Evolutionary conservation across 306 rosid genomes (phyloP), one percentile per base, ranked within the genome.

Genomic region (Carpinus viminea): DNA sequence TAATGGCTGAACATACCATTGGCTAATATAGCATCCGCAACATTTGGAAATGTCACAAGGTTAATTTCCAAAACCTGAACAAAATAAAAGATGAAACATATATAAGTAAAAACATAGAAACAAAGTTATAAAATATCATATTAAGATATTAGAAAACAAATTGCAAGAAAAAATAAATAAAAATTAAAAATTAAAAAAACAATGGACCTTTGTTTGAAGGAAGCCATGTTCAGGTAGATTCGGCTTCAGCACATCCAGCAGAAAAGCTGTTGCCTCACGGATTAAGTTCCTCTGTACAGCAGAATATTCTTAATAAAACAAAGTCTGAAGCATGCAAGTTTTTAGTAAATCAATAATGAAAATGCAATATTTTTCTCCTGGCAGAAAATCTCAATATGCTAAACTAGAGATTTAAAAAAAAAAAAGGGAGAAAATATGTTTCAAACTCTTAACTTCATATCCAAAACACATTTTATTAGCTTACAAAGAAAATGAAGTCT

Each of bases 1-100:
- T 96, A 96, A 80, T 96, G 98, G 85, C 97, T 91, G 83, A 96
- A 96, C 99, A 96, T 96, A 80, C 99, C 99, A 79, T 96, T 96
- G 71, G 99, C 99, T 82, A 96, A 86, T 79, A 96, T 96, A 38
- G 99, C 99, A 81, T 96, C 99, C 31, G 99, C 99, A 20, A 96
- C 99, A 83, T 93, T 96, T 31, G 99, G 99, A 75, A 93, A 96
- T 47, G 98, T 93, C 73, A 96, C 98, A 78, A 96, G 86, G 89
- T 96, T 96, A 86, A 96, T 93, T 83, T 96, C 99, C 79, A 96
- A 84, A 76, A 94, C 98, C 98, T 94, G 82, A 81, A 41, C 51
- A 77, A 66, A 55, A 69, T 9, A 48, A 68, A 65, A 81, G 64
- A 59, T 24, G 31, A 24, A 59, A 20, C 12, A 1, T 16, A 59